Base-by-base conservation (phyloP, 805 yeast species). In the Yamadazyma laniorum region DNA sequence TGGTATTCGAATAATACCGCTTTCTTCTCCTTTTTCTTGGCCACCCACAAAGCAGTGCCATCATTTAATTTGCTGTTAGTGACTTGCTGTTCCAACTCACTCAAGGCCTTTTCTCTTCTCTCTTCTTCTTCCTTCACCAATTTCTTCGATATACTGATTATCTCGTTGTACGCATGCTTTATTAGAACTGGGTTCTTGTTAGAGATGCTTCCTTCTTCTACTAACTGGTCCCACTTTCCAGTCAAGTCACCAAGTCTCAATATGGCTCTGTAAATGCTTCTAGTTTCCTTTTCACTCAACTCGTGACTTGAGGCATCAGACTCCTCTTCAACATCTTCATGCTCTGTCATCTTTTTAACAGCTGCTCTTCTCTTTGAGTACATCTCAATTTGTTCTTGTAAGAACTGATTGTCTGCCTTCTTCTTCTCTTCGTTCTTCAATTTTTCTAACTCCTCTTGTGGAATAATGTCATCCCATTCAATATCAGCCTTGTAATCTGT, bases 401-500 rank as follows among this genome's bases (percentile, higher is more conserved):
- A 73, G 54, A 79, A 90, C 47, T 80, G 84, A 47, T 91, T 97
- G 49, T 93, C 97, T 31, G 82, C 76, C 35, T 85, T 75, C 58
- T 80, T 83, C 70, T 84, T 82, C 58, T 93, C 99, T 39, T 89
- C 95, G 47, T 85, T 95, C 58, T 93, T 93, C 51, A 93, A 72
- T 58, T 85, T 87, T 43, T 80, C 75, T 47, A 95, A 71, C 60
- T 93, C 99, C 31, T 86, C 95, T 48, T 87, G 90, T 0, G 99
- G 99, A 53, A 93, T 93, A 51, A 93, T 93, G 61, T 93, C 99
- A 66, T 93, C 98, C 99, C 99, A 93, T 47, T 89, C 95, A 44
- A 91, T 89, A 60, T 91, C 96, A 1, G 99, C 98, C 67, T 93
- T 93, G 61, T 90, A 95, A 59, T 93, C 99, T 0, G 99, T 93